A percentile compares a stretch with the other conserved stretches of the same genome.
phyloP scores from a whole-genome alignment of 176 grass and related monocot species.

The Zizania latifolia region DNA sequence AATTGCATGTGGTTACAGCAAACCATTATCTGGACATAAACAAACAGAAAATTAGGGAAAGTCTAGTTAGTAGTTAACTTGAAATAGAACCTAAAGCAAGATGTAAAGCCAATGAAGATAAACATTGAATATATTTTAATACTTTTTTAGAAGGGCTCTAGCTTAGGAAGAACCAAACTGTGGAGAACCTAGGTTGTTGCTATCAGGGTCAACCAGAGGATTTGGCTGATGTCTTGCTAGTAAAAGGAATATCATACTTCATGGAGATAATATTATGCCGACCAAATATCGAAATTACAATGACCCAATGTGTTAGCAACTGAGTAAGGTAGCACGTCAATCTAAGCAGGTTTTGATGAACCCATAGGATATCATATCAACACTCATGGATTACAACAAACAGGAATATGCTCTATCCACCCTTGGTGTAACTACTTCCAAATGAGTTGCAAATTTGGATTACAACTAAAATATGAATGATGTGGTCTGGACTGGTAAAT shows the following conservation, averaged over 20 bases:
- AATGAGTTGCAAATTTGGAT: background rate
- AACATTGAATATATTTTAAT: background rate
- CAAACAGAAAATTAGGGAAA: slow-evolving; percentile 5
- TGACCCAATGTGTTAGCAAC: background rate
- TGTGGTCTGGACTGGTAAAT: too few relatives aligned
- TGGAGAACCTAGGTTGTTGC: background rate
- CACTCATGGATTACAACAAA: background rate
- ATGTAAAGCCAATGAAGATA: background rate
- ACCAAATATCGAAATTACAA: background rate
- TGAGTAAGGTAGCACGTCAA: background rate
- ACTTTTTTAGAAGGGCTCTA: background rate
- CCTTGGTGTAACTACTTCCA: background rate
- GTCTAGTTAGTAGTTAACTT: background rate
- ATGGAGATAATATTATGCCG: background rate
- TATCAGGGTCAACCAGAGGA: background rate
- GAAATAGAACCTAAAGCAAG: background rate
- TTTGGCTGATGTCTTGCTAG: background rate
- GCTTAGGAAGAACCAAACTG: background rate
- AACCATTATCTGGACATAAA: slow-evolving; percentile 60
- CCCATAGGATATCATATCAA: background rate
- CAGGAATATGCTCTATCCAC: background rate
- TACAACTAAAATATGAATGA: too few relatives aligned
- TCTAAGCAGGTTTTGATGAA: slow-evolving; percentile 2
- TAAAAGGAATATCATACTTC: background rate
- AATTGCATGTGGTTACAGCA: slow-evolving; percentile 60